Percentiles rank a stretch among this genome's conserved stretches.
Conservation (phyloP, 1,139 yeast species). For the Saccharomyces uvarum region DNA sequence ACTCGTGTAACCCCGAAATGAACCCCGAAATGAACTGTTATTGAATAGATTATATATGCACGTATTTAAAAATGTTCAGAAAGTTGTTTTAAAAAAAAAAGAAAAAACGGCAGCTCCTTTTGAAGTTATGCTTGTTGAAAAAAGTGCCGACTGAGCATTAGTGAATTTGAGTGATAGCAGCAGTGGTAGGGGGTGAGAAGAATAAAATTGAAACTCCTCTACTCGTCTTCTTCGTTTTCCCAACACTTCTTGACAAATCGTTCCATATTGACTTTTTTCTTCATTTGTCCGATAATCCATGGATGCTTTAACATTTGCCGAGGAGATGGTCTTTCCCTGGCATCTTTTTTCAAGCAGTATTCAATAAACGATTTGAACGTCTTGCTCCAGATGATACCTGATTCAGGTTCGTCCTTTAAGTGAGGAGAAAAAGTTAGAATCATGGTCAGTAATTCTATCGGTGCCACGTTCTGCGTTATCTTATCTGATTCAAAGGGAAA, state of each 20-base stretch:
- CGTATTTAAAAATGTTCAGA: not conserved
- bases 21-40: not conserved
- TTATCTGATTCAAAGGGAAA: slow-evolving; percentile 55
- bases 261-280: slow-evolving; percentile 73
- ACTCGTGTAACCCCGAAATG: not conserved
- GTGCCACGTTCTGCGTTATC: slow-evolving; percentile 43
- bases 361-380: slow-evolving; percentile 75
- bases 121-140: not conserved
- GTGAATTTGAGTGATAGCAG: not conserved
- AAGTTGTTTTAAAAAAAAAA: not conserved
- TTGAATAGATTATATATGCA: not conserved
- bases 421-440: slow-evolving; percentile 78
- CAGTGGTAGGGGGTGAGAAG: not conserved
- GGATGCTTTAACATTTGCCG: slow-evolving; percentile 88
- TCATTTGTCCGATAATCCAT: slow-evolving; percentile 73
- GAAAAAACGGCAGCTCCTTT: not conserved
- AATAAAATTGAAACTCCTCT: not conserved
- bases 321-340: slow-evolving; percentile 78
- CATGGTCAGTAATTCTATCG: slow-evolving; percentile 76
- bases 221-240: slow-evolving; percentile 34
- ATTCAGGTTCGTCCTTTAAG: slow-evolving; percentile 66
- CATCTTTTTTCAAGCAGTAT: slow-evolving; percentile 74
- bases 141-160: not conserved
- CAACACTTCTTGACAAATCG: slow-evolving; percentile 76
- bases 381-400: slow-evolving; percentile 71